Evolutionary conservation across 2,329 filamentous ascomycete species (phyloP).

Genomic region (Phaeoacremonium minimum): DNA sequence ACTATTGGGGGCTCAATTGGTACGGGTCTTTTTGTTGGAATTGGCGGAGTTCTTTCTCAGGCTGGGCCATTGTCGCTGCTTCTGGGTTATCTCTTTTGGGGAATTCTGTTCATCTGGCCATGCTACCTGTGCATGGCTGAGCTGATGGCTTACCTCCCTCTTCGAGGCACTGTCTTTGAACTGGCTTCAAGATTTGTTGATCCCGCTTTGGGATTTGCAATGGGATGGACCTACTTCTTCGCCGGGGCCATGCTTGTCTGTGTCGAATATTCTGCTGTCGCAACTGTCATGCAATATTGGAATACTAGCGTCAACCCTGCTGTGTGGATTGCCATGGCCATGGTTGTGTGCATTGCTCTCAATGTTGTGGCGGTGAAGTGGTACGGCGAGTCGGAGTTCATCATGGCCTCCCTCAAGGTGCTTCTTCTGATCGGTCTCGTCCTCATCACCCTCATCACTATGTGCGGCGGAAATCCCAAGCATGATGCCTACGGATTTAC

Average conservation of each 20-base stretch:
- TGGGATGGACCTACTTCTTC: slow-evolving; percentile 44
- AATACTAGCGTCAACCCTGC: slow-evolving; percentile 33
- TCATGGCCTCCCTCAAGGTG: neutral
- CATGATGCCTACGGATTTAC: slow-evolving; percentile 62
- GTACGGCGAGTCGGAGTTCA: neutral
- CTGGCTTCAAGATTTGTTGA: slow-evolving; percentile 49
- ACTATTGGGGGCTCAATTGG: slow-evolving; percentile 43
- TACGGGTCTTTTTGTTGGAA: slow-evolving; percentile 37
- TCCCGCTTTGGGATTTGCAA: slow-evolving; percentile 46
- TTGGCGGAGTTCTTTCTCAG: slow-evolving; percentile 34
- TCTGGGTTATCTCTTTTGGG: slow-evolving; percentile 40
- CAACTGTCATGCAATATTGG: slow-evolving; percentile 38
- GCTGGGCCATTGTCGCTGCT: slow-evolving; percentile 38
- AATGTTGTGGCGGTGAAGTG: slow-evolving; percentile 41
- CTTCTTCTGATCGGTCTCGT: slow-evolving; percentile 34
- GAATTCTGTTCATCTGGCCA: slow-evolving; percentile 38
- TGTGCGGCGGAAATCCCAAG: slow-evolving; percentile 63
- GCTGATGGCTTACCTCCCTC: slow-evolving; percentile 52
- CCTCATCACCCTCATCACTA: slow-evolving; percentile 61
- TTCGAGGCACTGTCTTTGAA: slow-evolving; percentile 49
- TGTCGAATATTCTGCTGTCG: slow-evolving; percentile 35
- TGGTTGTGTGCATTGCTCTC: slow-evolving; percentile 32
- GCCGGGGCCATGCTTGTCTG: slow-evolving; percentile 39
- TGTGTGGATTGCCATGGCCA: slow-evolving; percentile 36
- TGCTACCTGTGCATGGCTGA: slow-evolving; percentile 45